Evolutionary conservation across 192 early-diverging fungal species (phyloP), one percentile per base, ranked within the genome.

Genomic region (Lunasporangiospora selenospora): DNA sequence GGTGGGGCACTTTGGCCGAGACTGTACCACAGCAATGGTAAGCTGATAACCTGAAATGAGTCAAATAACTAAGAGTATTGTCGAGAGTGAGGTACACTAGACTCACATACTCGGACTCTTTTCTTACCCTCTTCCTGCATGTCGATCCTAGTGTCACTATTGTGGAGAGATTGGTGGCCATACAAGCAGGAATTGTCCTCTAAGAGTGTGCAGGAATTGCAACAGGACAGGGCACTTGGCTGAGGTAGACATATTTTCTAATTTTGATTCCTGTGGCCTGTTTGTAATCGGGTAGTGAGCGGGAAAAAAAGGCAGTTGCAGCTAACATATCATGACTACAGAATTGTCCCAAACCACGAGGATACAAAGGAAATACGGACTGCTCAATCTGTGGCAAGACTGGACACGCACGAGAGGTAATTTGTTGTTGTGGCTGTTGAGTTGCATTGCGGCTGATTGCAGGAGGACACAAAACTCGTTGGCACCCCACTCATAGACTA

Each of bases 111-210:
- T n/a, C n/a, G n/a, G n/a, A n/a, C n/a, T n/a, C n/a, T n/a, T n/a
- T n/a, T n/a, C n/a, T n/a, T n/a, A n/a, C n/a, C n/a, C n/a, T n/a
- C n/a, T n/a, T n/a, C n/a, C n/a, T n/a, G n/a, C n/a, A n/a, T n/a
- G n/a, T n/a, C n/a, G n/a, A n/a, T 4, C 6, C 37, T 64, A 59
- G 43, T 67, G 65, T 29, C 21, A 52, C 33, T 40, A 56, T 21
- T 73, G 69, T 50, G 69, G 69, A 44, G 55, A 59, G 4, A 30
- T 30, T 15, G 58, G 53, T 37, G 55, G 53, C 8, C 69, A 73
- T 50, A 1, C 6, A 3, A 5, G 19, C 3, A 23, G 10, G 0
- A 23, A 58, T 12, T 73, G 69, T 34, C 69, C 69, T 4, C 19
- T 39, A 3, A 27, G 47, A 3, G 29, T 47, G 9, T 73, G 69